Evolutionary conservation across 305 asterid species (phyloP).

Genomic region (Nicotiana rustica): DNA sequence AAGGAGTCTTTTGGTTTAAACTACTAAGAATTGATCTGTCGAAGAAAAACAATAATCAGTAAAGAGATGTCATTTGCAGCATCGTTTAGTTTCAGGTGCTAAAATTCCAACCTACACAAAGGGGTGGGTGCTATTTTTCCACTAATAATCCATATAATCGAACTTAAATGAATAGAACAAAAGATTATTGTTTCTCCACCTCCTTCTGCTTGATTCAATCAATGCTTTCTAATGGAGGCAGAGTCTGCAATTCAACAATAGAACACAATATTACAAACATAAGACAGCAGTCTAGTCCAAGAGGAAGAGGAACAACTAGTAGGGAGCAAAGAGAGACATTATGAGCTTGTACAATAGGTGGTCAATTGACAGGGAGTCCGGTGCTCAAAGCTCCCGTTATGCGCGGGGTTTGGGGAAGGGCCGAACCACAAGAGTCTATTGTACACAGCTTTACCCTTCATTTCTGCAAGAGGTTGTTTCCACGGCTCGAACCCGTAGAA

Average conservation of each 20-base stretch:
- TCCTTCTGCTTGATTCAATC: slow-evolving; percentile 41
- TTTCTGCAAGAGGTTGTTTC: too few species aligned
- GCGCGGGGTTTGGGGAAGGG: too few species aligned
- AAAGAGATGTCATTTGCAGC: neutral
- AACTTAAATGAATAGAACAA: neutral
- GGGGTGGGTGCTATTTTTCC: neutral
- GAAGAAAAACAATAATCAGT: neutral
- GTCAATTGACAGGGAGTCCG: neutral
- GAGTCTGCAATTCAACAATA: slow-evolving; percentile 43
- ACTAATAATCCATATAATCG: neutral
- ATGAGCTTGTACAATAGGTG: slow-evolving; percentile 13
- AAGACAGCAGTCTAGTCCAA: neutral
- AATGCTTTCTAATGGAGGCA: slow-evolving; percentile 43
- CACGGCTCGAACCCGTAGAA: too few species aligned
- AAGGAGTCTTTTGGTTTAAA: neutral
- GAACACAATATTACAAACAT: neutral
- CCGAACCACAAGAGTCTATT: too few species aligned
- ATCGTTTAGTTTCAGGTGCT: neutral
- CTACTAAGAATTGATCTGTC: slow-evolving; percentile 16
- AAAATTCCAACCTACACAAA: neutral
- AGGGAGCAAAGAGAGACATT: neutral
- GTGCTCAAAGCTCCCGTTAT: too few species aligned
- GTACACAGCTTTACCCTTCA: too few species aligned
- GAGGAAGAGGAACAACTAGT: neutral
- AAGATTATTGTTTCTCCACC: slow-evolving; percentile 38